Evolutionary conservation across 2,329 filamentous ascomycete species (phyloP).

Genomic region (Pseudomassariella vexata): DNA sequence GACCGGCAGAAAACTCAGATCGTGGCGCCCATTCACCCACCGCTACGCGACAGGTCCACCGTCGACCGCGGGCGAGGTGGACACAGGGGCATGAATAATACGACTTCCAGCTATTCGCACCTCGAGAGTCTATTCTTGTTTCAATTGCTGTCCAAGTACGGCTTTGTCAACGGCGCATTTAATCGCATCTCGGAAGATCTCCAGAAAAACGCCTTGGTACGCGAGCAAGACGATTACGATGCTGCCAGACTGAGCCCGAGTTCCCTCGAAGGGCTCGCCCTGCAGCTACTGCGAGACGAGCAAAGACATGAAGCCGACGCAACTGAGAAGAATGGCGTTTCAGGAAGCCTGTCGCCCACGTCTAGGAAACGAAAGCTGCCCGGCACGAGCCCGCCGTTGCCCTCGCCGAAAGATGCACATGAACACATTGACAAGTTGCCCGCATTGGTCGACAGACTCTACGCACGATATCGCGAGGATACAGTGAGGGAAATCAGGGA

Average conservation of each 20-base stretch:
- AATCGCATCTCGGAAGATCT: constrained; percentile 67
- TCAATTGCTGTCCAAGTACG: constrained; percentile 67
- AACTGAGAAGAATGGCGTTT: constrained; percentile 30
- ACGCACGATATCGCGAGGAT: constrained; percentile 66
- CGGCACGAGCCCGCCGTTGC: constrained; percentile 57
- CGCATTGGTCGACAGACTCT: constrained; percentile 65
- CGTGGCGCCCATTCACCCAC: constrained; percentile 51
- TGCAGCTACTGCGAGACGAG: constrained; percentile 71
- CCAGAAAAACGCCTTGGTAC: constrained; percentile 67
- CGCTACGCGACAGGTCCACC: constrained; percentile 47
- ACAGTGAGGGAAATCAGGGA: constrained; percentile 65
- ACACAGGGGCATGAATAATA: constrained; percentile 50
- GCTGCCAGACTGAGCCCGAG: constrained; percentile 68
- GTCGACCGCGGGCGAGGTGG: constrained; percentile 51
- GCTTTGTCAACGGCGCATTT: constrained; percentile 62
- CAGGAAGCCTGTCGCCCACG: constrained; percentile 42
- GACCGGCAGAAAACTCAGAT: constrained; percentile 25
- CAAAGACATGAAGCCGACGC: constrained; percentile 44
- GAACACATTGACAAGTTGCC: constrained; percentile 65
- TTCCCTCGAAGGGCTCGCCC: constrained; percentile 72
- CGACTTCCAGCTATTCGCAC: constrained; percentile 64
- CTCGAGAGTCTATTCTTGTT: constrained; percentile 85
- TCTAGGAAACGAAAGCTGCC: constrained; percentile 72
- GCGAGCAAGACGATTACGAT: constrained; percentile 66
- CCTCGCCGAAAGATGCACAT: constrained; percentile 60